Base-by-base conservation (phyloP, 345 rosid genomes). In the Murraya paniculata region DNA sequence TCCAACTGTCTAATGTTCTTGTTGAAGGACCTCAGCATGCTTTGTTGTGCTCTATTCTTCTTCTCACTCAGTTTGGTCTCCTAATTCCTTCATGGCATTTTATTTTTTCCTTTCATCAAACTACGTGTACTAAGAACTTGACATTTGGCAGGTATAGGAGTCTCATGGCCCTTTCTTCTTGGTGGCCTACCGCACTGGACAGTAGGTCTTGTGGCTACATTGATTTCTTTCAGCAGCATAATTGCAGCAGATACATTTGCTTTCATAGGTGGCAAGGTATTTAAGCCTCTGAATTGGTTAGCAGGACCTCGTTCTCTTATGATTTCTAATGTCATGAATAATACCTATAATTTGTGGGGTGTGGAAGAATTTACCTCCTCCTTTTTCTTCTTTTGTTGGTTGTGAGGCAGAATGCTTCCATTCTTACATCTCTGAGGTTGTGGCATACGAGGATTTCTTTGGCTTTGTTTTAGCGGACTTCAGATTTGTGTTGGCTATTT, bases 131-230 rank as follows among this genome's bases (percentile, higher is more conserved):
- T 79, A 71, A 82, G 39, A 75, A 67, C 73, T 79, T 86, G 80
- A 67, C 81, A n/a, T 80, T 82, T 70, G 81, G 69, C 91, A 95
- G 97, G 88, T 80, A 41, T 89, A 73, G 96, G 87, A 79, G 84
- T 87, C 78, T 72, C 81, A 39, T 93, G 98, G 98, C 96, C 97
- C 9, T 36, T 80, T 81, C 86, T 93, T 80, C 88, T 93, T 38
- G 98, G 97, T 58, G 98, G 98, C 35, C 94, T 88, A 87, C 87
- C 88, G 78, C 98, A 93, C 67, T 95, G 99, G 99, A 93, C 97
- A 0, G 96, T 93, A 35, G 99, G 99, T 73, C 97, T 95, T 73
- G 98, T 93, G 64, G 96, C 97, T 2, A 83, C 97, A n/a, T 84
- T 95, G 86, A 83, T 90, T 72, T 90, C 97, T 24, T 36, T 95